Percentiles rank a stretch among this genome's conserved stretches.
phyloP scores from a whole-genome alignment of 164 flowering plant genomes.

The Litsea cubeba region DNA sequence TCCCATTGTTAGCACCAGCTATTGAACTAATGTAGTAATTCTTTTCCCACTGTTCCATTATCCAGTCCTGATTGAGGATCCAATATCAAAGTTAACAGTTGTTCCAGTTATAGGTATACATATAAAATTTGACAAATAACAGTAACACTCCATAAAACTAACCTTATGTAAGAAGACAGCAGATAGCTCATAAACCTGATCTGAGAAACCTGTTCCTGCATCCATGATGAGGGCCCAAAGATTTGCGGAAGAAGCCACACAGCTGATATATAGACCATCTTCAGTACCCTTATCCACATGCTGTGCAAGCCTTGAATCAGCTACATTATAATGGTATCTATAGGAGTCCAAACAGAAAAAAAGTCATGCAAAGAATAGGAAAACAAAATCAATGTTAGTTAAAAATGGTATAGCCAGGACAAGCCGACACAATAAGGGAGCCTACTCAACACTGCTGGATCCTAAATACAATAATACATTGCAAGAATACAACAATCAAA shows the following conservation, averaged over 20 bases:
- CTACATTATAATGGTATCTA: constrained; percentile 93
- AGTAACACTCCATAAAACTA: not conserved
- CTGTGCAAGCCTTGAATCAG: constrained; percentile 69
- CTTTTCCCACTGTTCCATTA: constrained; percentile 96
- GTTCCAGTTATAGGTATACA: constrained; percentile 2
- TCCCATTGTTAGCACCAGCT: constrained; percentile 82
- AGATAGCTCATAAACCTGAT: constrained; percentile 81
- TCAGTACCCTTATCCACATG: constrained; percentile 87
- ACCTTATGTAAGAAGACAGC: constrained; percentile 75
- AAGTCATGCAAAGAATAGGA: not conserved
- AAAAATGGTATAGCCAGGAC: not conserved
- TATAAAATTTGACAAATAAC: not conserved
- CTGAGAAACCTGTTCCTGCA: constrained; percentile 76
- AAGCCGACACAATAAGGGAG: not conserved
- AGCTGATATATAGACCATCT: constrained; percentile 78
- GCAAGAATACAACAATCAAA: not conserved
- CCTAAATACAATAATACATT: not conserved
- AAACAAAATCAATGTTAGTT: not conserved
- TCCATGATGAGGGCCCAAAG: constrained; percentile 96
- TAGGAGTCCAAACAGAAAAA: constrained; percentile 3
- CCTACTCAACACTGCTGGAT: not conserved
- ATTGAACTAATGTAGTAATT: constrained; percentile 81
- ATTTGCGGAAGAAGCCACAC: constrained; percentile 68
- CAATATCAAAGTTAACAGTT: not conserved
- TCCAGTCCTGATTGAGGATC: constrained; percentile 64